Evolutionary conservation across 2,329 filamentous ascomycete species (phyloP), one percentile per base, ranked within the genome.

Genomic region (Coniochaeta sp.): DNA sequence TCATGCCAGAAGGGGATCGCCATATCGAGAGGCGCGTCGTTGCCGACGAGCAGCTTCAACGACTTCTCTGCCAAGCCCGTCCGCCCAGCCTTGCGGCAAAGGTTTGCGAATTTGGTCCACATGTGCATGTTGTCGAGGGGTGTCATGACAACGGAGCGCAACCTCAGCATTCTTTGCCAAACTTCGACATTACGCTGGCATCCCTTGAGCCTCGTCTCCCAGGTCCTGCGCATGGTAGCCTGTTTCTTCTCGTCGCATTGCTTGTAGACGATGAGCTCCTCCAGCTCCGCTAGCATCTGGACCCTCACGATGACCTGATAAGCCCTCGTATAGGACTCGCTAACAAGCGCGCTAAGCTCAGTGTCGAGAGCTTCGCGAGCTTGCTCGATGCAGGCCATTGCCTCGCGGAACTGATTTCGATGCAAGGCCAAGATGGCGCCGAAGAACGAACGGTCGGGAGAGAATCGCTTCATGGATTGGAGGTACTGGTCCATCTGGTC

Each of bases 51-150:
- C 63, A 91, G 91, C 71, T 95, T 93, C 59, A 99, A 79, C 12
- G 93, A 96, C 76, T 96, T 96, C 76, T 99, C 95, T 0, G 95
- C 95, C 57, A 99, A 83, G 11, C 95, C 93, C 81, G 93, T 93
- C 33, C 95, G 89, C 61, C 91, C 90, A 52, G 93, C 96, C 74
- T 99, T 99, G 68, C 96, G 90, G 74, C 96, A 99, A 6, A 99
- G 85, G 68, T 98, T 99, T 68, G 95, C 91, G 72, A 97, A 99
- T 72, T 99, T 99, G 79, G 99, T 98, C 87, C 93, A 97, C 92
- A 99, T 99, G 69, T 96, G 90, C 80, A 96, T 91, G 69, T 97
- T 97, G 72, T 99, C 93, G 36, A 86, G 86, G 0, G 96, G 93
- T 0, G 88, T 88, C 63, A 98, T 93, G 62, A 99, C 95, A 58